phyloP scores from a whole-genome alignment of 495 filamentous ascomycete genomes.

The Cairneyella variabilis region DNA sequence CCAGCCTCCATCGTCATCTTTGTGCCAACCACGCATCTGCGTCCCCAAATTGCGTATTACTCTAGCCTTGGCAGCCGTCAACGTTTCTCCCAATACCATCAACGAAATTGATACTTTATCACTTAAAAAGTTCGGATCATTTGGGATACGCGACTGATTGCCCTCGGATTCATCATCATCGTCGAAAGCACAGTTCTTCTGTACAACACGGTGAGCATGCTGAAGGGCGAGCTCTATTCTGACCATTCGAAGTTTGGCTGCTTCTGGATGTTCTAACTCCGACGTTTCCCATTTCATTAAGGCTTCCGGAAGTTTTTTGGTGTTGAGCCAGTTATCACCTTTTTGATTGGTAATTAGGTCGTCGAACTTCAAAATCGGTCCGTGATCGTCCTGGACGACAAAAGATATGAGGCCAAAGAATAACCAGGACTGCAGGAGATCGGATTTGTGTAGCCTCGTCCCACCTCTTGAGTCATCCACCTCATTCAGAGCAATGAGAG shows the following conservation, averaged over 20 bases:
- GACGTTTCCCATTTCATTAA: no score
- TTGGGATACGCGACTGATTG: background rate
- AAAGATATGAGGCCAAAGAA: slow-evolving; percentile 2
- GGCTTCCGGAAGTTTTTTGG: no score
- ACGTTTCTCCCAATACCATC: slow-evolving; percentile 7
- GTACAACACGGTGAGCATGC: no score
- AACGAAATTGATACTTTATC: background rate
- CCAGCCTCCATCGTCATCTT: slow-evolving; percentile 3
- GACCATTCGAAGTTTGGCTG: no score
- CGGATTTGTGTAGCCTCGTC: background rate
- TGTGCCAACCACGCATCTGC: slow-evolving; percentile 1
- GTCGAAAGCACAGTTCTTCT: no score
- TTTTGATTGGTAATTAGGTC: no score
- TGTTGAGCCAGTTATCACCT: no score
- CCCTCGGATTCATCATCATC: background rate
- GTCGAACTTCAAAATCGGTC: background rate
- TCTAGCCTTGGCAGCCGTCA: background rate
- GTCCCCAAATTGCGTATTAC: background rate
- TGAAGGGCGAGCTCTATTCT: no score
- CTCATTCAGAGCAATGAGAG: no score
- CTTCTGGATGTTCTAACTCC: no score
- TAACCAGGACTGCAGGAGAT: slow-evolving; percentile 2
- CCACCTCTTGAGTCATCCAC: no score
- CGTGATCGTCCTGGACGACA: background rate
- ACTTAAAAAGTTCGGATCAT: background rate